Conservation (phyloP, 371 early-diverging fungal genomes). For the Synchytrium microbalum region DNA sequence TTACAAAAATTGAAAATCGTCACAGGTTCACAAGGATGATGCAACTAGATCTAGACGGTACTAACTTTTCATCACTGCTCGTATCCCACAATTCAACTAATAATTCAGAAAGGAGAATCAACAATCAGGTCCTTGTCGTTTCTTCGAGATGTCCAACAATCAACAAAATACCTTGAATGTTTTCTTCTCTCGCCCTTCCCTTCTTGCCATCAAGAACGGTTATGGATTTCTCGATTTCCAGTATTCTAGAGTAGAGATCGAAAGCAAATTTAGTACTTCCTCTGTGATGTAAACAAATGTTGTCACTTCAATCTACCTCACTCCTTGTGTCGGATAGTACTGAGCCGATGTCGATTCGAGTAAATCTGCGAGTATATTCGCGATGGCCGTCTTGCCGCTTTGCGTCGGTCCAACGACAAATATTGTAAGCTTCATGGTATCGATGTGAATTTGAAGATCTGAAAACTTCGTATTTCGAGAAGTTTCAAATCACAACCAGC, state of each 20-base stretch:
- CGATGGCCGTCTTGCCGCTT: conserved; percentile 31
- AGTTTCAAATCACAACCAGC: too few relatives aligned
- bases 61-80: conserved; percentile 28
- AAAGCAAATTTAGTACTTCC: too few relatives aligned
- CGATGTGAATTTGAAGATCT: not conserved
- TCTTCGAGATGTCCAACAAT: conserved; percentile 3
- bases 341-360: conserved; percentile 21
- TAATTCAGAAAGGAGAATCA: too few relatives aligned
- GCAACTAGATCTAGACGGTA: too few relatives aligned
- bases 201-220: conserved; percentile 10
- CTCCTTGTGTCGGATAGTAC: conserved; percentile 39
- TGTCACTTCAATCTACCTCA: conserved; percentile 16
- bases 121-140: too few relatives aligned
- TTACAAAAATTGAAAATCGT: too few relatives aligned
- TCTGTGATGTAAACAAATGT: conserved; percentile 2
- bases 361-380: conserved; percentile 34
- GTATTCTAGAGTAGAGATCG: conserved; percentile 22
- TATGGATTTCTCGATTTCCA: conserved; percentile 31
- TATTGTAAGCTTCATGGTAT: conserved; percentile 30
- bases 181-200: conserved; percentile 8
- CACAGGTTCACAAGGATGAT: too few relatives aligned
- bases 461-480: too few relatives aligned
- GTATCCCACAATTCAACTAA: conserved; percentile 41
- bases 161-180: conserved; percentile 8
- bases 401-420: conserved; percentile 32